Evolutionary conservation across 768 basidiomycete genomes (phyloP), one percentile per base, ranked within the genome.

Genomic region (Cystobasidium ongulense): DNA sequence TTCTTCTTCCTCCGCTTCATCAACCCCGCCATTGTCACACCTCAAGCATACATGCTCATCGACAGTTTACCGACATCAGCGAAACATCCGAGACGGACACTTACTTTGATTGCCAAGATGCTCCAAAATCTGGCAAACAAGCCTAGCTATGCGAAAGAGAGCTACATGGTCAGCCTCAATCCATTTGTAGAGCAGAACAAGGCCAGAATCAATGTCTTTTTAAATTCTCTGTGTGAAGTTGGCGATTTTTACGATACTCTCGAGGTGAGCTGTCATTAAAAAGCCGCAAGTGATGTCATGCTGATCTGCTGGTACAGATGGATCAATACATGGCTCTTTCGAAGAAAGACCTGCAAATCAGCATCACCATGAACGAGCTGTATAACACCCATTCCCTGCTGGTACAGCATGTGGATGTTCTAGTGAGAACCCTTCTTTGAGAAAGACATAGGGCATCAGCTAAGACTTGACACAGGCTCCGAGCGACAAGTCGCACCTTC

Each of bases 1-100:
- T 99, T 99, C 84, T 99, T 99, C 87, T 99, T 99, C 86, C 88
- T 99, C 75, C 90, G 96, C 23, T 99, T 99, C 83, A 98, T 99
- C 84, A 99, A 99, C 79, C 96, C 96, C 1, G 96, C 96, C 1
- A 92, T 99, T 71, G 96, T 99, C 75, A 99, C 96, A 0, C 96
- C 96, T 0, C 96, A 99, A 80, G 96, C 96, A 35, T 99, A 98
- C 81, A 99, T 99, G 96, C 86, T 99, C 62, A 96, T 99, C 33
- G 94, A 98, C 80, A 91, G 90, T 63, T 91, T 95, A 17, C 96
- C 96, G 0, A 54, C 79, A 1, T 76, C 76, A 17, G 95, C 96
- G 11, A 98, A 97, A 81, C 95, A 98, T 81, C 96, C 96, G 31
- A 85, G 96, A 63, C 87, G 96, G 79, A 99, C 96, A 11, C 84